Conservation (phyloP, 2,329 filamentous ascomycete genomes). For the Amesomyces nigricolor region DNA sequence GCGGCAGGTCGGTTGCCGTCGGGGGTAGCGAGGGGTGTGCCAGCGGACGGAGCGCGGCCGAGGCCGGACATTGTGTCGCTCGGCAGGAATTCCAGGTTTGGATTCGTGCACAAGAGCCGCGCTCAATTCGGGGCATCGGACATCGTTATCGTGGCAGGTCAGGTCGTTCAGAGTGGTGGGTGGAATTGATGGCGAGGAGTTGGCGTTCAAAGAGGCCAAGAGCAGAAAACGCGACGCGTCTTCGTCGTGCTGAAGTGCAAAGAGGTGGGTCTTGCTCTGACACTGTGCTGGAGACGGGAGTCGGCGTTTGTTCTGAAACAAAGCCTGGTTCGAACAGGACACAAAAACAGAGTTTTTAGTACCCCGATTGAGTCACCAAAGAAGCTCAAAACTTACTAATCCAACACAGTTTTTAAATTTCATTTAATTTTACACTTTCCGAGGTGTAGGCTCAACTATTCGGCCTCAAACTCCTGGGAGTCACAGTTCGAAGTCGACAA, state of each 20-base stretch:
- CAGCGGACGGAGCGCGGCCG: not conserved
- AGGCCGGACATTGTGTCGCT: not conserved
- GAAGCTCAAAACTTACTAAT: too few relatives aligned
- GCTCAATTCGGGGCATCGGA: not conserved
- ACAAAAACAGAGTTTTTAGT: too few relatives aligned
- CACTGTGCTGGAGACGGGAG: too few relatives aligned
- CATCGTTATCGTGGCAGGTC: not conserved
- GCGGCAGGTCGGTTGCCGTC: not conserved
- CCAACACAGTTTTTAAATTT: too few relatives aligned
- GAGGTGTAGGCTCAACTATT: too few relatives aligned
- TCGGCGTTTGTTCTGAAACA: too few relatives aligned
- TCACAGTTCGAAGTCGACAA: too few relatives aligned
- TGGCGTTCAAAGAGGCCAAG: not conserved
- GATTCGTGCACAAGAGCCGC: not conserved
- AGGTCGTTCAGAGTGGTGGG: not conserved
- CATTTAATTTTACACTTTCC: too few relatives aligned
- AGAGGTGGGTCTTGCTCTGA: not conserved
- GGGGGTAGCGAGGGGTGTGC: not conserved
- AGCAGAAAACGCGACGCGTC: constrained; percentile 16
- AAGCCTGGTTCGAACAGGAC: too few relatives aligned
- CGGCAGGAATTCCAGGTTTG: not conserved
- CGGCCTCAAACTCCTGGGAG: too few relatives aligned
- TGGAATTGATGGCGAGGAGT: not conserved
- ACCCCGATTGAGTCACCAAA: too few relatives aligned
- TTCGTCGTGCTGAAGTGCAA: not conserved